Evolutionary conservation across 2,329 filamentous ascomycete genomes (phyloP).

Genomic region (Ascomycota sp.): DNA sequence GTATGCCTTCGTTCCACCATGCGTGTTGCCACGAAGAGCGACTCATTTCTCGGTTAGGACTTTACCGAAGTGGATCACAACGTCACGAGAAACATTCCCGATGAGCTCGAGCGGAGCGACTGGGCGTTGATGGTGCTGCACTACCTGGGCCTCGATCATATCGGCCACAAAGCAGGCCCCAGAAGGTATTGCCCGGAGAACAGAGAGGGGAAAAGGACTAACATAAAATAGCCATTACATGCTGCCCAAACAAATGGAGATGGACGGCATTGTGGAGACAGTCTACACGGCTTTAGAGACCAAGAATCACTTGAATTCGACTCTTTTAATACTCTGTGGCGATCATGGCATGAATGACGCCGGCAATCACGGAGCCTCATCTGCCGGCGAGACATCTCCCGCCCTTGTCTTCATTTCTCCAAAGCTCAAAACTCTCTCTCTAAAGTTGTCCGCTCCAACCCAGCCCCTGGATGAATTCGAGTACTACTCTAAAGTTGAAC

Average conservation of each 20-base stretch:
- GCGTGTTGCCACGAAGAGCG: constrained; percentile 1
- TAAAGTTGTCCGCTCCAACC: constrained; percentile 27
- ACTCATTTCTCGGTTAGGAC: constrained; percentile 37
- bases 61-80: constrained; percentile 97
- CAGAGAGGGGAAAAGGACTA: not conserved
- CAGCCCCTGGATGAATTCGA: constrained; percentile 49
- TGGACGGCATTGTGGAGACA: constrained; percentile 62
- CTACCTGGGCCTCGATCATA: constrained; percentile 90
- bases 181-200: constrained; percentile 32
- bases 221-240: constrained; percentile 52
- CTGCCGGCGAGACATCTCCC: constrained; percentile 81
- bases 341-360: constrained; percentile 99
- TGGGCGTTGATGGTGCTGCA: constrained; percentile 92
- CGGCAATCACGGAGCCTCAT: constrained; percentile 89
- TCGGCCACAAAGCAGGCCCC: constrained; percentile 89
- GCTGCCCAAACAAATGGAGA: constrained; percentile 81
- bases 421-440: constrained; percentile 42
- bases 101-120: constrained; percentile 55
- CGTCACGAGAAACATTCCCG: constrained; percentile 72
- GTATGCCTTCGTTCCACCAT: constrained; percentile 14
- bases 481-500: constrained; percentile 72
- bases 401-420: constrained; percentile 83
- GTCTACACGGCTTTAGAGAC: constrained; percentile 61
- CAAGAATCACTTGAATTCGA: constrained; percentile 50
- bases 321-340: constrained; percentile 69